A percentile compares a stretch with the other conserved stretches of the same genome.
Evolutionary conservation across 345 rosid species (phyloP).

Genomic region (Cochlearia excelsa): DNA sequence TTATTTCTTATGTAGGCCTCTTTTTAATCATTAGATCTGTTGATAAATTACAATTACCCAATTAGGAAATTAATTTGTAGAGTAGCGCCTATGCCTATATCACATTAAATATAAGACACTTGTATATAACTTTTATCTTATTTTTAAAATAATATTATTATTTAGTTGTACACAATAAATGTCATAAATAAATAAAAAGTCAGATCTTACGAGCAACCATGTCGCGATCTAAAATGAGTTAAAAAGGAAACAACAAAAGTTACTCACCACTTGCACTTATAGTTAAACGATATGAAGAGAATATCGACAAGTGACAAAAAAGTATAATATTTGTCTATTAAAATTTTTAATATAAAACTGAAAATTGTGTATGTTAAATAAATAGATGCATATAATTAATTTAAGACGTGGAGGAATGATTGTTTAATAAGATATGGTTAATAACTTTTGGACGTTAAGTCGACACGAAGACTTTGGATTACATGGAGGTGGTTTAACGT

Average conservation of each 20-base stretch:
- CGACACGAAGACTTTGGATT: too few relatives aligned
- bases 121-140: not conserved
- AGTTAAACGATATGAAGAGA: conserved; percentile 12
- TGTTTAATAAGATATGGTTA: too few relatives aligned
- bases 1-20: too few relatives aligned
- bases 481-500: too few relatives aligned
- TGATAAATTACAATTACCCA: too few relatives aligned
- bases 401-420: too few relatives aligned
- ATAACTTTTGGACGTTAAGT: too few relatives aligned
- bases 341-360: too few relatives aligned
- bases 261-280: conserved; percentile 31
- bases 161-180: conserved; percentile 2
- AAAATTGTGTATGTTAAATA: too few relatives aligned
- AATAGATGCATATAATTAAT: too few relatives aligned
- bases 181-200: conserved; percentile 16
- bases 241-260: not conserved
- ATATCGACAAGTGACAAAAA: conserved; percentile 8
- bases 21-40: too few relatives aligned
- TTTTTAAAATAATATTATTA: not conserved
- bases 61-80: too few relatives aligned
- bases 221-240: conserved; percentile 22
- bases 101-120: conserved; percentile 3
- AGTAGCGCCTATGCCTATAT: not conserved
- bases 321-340: not conserved
- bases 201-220: conserved; percentile 29